Evolutionary conservation across 2,329 filamentous ascomycete genomes (phyloP), one percentile per base, ranked within the genome.

Genomic region (Colletotrichum godetiae): DNA sequence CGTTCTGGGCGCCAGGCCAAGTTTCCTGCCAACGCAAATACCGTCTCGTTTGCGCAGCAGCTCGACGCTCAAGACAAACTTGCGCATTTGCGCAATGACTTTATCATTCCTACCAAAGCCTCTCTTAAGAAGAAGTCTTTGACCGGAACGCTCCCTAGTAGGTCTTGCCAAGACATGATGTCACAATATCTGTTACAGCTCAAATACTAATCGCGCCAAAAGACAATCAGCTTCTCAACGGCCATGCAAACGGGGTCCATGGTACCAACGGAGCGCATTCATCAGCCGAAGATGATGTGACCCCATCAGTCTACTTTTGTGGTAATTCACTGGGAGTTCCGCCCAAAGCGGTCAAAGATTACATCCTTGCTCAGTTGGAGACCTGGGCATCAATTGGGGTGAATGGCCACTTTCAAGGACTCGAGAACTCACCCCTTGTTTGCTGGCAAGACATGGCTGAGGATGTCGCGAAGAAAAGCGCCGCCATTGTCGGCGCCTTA

Each of bases 371-470:
- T 5, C 95, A 97, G 76, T 88, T 97, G 1, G 89, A 93, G 74
- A 95, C 94, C 4, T 98, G 95, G 95, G 92, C 92, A 0, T 92
- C 91, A 0, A 93, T 97, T 76, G 95, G 93, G 22, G 95, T 98
- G 27, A 92, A 93, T 53, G 95, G 95, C 0, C 95, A 98, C 84
- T 97, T 97, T 82, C 88, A 87, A 10, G 82, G 89, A 1, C 87
- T 95, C 62, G 88, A 89, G 1, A 90, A 93, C 78, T 93, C 93
- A 13, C 88, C 92, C 2, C 84, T 95, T 10, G 87, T 89, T 2
- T 88, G 92, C 31, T 98, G 94, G 91, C 88, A 97, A 75, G 89
- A 96, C 79, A 90, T 97, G 72, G 94, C 95, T 52, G 93, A 94
- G 74, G 90, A 92, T 69, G 92, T 94, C 37, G 91, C 94, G 33